Conservation (phyloP, 306 rosid genomes). For the Fragaria iinumae region DNA sequence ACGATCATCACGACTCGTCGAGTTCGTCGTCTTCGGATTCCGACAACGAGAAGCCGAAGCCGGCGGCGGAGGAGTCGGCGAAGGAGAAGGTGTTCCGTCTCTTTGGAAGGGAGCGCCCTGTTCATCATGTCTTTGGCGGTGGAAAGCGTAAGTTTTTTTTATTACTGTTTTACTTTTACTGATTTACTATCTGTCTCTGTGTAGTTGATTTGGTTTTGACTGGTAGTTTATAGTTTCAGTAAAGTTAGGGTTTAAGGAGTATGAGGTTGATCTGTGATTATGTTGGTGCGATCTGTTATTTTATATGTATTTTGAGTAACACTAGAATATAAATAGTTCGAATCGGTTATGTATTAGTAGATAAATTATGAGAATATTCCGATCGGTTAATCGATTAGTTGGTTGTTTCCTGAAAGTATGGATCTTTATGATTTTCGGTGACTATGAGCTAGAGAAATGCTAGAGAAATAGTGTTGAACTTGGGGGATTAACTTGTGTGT, state of each 20-base stretch:
- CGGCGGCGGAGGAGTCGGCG: slow-evolving; percentile 27
- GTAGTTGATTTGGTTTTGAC: neutral
- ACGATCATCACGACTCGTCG: slow-evolving; percentile 29
- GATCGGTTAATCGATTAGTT: neutral
- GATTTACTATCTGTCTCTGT: neutral
- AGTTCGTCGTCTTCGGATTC: slow-evolving; percentile 58
- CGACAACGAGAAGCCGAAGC: slow-evolving; percentile 37
- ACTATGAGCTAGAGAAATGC: neutral
- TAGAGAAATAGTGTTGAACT: neutral
- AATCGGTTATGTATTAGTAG: neutral
- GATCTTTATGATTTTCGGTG: neutral
- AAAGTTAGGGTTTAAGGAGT: neutral
- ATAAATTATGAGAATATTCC: neutral
- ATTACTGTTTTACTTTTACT: neutral
- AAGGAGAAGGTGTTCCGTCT: slow-evolving; percentile 65
- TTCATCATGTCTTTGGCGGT: slow-evolving; percentile 76
- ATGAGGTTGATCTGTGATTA: neutral
- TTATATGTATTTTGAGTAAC: neutral
- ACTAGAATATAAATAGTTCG: neutral
- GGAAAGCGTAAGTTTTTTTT: slow-evolving; percentile 58
- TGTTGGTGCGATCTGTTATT: neutral
- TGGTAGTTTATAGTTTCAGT: neutral
- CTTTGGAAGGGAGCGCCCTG: slow-evolving; percentile 75
- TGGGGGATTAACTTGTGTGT: neutral
- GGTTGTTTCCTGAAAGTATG: neutral